Conservation (phyloP, 805 yeast species). For the Schwanniomyces sp. region DNA sequence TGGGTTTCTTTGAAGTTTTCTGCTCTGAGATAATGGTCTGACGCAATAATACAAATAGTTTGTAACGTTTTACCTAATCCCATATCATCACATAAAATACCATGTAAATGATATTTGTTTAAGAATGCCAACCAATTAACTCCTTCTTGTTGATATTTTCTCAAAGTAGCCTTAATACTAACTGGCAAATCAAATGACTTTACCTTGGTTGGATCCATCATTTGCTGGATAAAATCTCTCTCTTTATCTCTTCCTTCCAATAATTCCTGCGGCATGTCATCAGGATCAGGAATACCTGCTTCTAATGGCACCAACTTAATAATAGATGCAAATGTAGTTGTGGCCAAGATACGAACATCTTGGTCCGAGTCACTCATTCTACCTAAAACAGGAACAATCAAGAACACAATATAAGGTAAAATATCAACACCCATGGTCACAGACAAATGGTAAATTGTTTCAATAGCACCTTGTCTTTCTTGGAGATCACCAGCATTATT, state of each 20-base stretch:
- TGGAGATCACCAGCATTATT: constrained; percentile 68
- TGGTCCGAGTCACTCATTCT: constrained; percentile 95
- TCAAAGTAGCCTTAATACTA: constrained; percentile 84
- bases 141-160: constrained; percentile 97
- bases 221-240: constrained; percentile 90
- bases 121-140: constrained; percentile 96
- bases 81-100: constrained; percentile 98
- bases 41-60: constrained; percentile 93
- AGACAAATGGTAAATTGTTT: constrained; percentile 83
- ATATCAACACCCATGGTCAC: constrained; percentile 84
- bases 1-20: constrained; percentile 63
- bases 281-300: constrained; percentile 96
- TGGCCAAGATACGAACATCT: constrained; percentile 86
- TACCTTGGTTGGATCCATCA: constrained; percentile 95
- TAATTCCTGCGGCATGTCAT: constrained; percentile 80
- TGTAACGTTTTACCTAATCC: constrained; percentile 97
- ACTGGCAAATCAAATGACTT: constrained; percentile 88
- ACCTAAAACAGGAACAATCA: constrained; percentile 94
- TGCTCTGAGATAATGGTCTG: constrained; percentile 87
- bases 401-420: constrained; percentile 90
- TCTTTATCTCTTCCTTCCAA: constrained; percentile 89
- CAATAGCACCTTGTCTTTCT: constrained; percentile 92
- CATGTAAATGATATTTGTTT: constrained; percentile 93
- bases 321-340: constrained; percentile 94
- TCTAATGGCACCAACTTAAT: constrained; percentile 95